Base-by-base conservation (phyloP, 2,329 filamentous ascomycete genomes). In the Aspergillus fischeri region DNA sequence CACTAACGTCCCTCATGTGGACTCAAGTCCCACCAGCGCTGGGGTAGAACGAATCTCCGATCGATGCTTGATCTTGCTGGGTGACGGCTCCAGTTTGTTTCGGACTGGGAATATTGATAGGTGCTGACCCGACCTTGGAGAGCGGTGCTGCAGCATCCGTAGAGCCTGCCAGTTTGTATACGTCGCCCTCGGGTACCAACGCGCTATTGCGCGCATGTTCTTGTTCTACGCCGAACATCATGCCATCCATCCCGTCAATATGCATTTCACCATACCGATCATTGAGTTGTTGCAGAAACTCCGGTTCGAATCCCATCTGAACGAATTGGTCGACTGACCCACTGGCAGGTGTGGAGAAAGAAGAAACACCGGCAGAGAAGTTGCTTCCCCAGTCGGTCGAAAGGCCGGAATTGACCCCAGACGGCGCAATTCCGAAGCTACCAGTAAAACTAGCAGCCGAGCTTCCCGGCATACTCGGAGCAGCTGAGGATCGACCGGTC, bases 241-340 rank as follows among this genome's bases (percentile, higher is more conserved):
- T 51, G 1, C 51, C 65, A 53, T 71, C 67, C 41, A 76, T 56
- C 47, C 60, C 63, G 35, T 70, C 70, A 27, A 69, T 59, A 24
- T 70, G 64, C 42, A 75, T 55, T 32, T 72, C 67, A n/a, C 67
- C 69, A 56, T 74, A 73, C 41, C 64, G 65, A 28, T 71, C 64
- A 35, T 72, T 73, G 35, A 75, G 55, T 52, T 68, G 68, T 53
- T 73, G 72, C 56, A 77, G 57, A 49, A 75, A 72, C 14, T 70
- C 68, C 5, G 70, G 69, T 28, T 76, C 73, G 51, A 75, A 75
- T 5, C 71, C 72, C 67, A 75, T 72, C 55, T 73, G 70, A 42
- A 71, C 65, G 42, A 74, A 66, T 3, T 71, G 68, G 52, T 76
- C 72, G 55, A 64, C 57, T 27, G 68, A 60, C 28, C 60, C 62